phyloP scores from a whole-genome alignment of 2,329 filamentous ascomycete species.

The Pyrenophora seminiperda region DNA sequence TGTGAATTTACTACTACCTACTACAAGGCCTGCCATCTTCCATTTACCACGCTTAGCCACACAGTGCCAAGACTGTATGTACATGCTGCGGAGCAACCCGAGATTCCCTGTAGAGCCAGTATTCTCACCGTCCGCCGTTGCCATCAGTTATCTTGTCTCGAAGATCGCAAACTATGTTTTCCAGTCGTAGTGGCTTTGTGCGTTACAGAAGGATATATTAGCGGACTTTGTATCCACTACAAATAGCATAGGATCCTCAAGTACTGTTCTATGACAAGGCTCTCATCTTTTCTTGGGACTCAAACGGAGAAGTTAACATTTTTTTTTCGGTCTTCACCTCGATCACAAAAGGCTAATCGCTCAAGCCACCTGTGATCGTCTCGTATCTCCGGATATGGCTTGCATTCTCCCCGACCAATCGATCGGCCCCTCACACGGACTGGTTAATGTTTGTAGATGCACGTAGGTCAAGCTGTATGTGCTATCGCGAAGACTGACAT shows the following conservation, averaged over 20 bases:
- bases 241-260: too few species aligned
- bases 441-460: not conserved
- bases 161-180: not conserved
- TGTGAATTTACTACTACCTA: not conserved
- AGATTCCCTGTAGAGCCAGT: slow-evolving; percentile 7
- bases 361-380: not conserved
- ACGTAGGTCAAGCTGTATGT: slow-evolving; percentile 1
- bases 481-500: slow-evolving; percentile 5
- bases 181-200: not conserved
- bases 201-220: too few species aligned
- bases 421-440: not conserved
- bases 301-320: too few species aligned
- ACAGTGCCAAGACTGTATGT: slow-evolving; percentile 5
- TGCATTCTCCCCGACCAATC: slow-evolving; percentile 13
- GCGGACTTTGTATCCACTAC: too few species aligned
- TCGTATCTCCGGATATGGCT: slow-evolving; percentile 5
- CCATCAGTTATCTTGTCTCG: not conserved
- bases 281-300: not conserved
- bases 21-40: slow-evolving; percentile 2
- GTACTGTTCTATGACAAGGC: not conserved
- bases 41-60: not conserved
- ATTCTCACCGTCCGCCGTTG: not conserved
- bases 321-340: too few species aligned
- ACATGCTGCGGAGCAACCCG: not conserved
- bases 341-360: not conserved